phyloP scores from a whole-genome alignment of 352 stramenopile species.

The Globisporangium perplexum region DNA sequence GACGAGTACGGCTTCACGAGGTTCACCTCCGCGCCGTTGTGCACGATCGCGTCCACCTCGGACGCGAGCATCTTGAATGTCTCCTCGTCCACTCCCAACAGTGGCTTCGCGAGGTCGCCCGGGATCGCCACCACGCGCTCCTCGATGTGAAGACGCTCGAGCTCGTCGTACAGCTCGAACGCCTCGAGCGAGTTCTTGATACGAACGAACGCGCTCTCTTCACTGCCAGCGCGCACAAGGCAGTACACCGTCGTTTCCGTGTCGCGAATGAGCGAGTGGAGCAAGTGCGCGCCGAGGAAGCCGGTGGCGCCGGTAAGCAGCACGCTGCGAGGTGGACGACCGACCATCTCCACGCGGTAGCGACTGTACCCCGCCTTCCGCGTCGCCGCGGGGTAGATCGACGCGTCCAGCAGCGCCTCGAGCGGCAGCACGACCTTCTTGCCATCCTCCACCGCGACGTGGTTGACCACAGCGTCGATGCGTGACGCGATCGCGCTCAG shows the following conservation, averaged over 20 bases:
- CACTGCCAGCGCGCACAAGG: slow-evolving; percentile 61
- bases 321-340: slow-evolving; percentile 62
- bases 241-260: slow-evolving; percentile 77
- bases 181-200: slow-evolving; percentile 51
- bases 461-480: slow-evolving; percentile 36
- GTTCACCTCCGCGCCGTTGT: slow-evolving; percentile 91
- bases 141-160: slow-evolving; percentile 57
- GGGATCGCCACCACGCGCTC: slow-evolving; percentile 56
- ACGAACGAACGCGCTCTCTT: slow-evolving; percentile 41
- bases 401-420: slow-evolving; percentile 57
- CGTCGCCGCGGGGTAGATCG: slow-evolving; percentile 68
- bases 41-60: slow-evolving; percentile 88
- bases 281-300: slow-evolving; percentile 84
- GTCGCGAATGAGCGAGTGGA: slow-evolving; percentile 73
- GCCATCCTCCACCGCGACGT: slow-evolving; percentile 7
- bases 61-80: slow-evolving; percentile 85
- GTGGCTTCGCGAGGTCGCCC: slow-evolving; percentile 75
- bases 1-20: slow-evolving; percentile 88
- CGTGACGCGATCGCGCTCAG: slow-evolving; percentile 47
- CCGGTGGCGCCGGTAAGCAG: slow-evolving; percentile 90
- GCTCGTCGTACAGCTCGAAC: slow-evolving; percentile 45
- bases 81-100: slow-evolving; percentile 74
- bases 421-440: slow-evolving; percentile 57
- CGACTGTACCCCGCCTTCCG: slow-evolving; percentile 73
- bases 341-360: slow-evolving; percentile 74